Evolutionary conservation across 2,329 filamentous ascomycete genomes (phyloP).

Genomic region (Aspergillus pseudotamarii): DNA sequence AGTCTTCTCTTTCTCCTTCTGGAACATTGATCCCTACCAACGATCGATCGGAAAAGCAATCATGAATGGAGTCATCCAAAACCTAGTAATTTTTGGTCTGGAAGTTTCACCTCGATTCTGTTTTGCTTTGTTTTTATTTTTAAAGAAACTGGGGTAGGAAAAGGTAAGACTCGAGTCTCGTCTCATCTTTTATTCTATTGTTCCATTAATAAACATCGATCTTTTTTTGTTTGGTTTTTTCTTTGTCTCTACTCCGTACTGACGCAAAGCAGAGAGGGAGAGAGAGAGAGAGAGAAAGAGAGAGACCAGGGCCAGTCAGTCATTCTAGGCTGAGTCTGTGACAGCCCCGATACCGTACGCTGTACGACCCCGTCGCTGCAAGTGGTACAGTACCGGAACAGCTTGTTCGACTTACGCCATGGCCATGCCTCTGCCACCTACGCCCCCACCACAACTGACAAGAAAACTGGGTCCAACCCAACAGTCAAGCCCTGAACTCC

Average conservation of each 20-base stretch:
- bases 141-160: background rate
- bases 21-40: slow-evolving; percentile 18
- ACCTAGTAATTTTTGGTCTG: slow-evolving; percentile 4
- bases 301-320: background rate
- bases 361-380: slow-evolving; percentile 1
- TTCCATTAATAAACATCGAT: slow-evolving; percentile 8
- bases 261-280: background rate
- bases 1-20: slow-evolving; percentile 8
- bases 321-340: background rate
- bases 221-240: slow-evolving; percentile 2
- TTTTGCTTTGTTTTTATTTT: background rate
- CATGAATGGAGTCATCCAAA: background rate
- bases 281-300: no score
- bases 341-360: slow-evolving; percentile 1
- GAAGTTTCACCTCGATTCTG: background rate
- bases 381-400: slow-evolving; percentile 6
- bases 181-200: slow-evolving; percentile 6
- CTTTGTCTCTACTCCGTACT: slow-evolving; percentile 4
- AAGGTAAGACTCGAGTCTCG: background rate
- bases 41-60: slow-evolving; percentile 4
- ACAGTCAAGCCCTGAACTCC: background rate
- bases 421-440: slow-evolving; percentile 15
- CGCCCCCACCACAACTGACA: slow-evolving; percentile 17
- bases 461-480: slow-evolving; percentile 11
- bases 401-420: slow-evolving; percentile 14